These are phyloP conservation scores for Cladophialophora exuberans DNA, from an alignment of 2,329 filamentous ascomycete genomes.

Conservation along the genomic window DNA sequence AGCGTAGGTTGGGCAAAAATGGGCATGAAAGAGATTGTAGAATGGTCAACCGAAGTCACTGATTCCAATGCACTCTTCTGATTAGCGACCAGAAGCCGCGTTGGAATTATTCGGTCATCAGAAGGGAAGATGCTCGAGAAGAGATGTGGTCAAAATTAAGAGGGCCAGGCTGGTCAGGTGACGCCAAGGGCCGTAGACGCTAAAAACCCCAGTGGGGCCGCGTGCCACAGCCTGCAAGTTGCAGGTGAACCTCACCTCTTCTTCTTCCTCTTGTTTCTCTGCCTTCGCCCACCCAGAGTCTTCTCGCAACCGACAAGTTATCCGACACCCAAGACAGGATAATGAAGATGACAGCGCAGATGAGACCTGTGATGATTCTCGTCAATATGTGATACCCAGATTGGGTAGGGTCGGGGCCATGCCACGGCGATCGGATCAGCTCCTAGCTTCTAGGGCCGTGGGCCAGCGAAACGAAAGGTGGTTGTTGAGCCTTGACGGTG, in stretches of 20 bases:
- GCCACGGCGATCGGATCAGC: too few relatives aligned
- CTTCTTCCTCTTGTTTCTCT: background rate
- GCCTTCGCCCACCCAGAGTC: background rate
- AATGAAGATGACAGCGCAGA: too few relatives aligned
- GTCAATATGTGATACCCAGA: too few relatives aligned
- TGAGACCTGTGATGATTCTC: too few relatives aligned
- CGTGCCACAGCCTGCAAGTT: background rate
- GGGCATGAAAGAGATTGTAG: background rate
- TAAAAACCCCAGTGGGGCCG: conserved; percentile 18
- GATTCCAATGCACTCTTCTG: background rate
- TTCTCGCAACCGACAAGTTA: background rate
- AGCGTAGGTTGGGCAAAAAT: too few relatives aligned
- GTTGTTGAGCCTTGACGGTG: too few relatives aligned
- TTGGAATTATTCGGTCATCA: conserved; percentile 6
- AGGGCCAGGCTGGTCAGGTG: conserved; percentile 24
- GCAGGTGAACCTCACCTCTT: conserved; percentile 11
- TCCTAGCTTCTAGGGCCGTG: too few relatives aligned
- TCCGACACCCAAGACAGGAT: too few relatives aligned
- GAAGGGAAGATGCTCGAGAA: background rate
- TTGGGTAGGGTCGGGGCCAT: too few relatives aligned
- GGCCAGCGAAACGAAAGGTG: too few relatives aligned
- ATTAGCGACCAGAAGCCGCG: background rate
- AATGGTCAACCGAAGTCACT: conserved; percentile 1
- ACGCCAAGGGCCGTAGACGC: conserved; percentile 26
- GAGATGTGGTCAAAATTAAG: conserved; percentile 30